Evolutionary conservation across 805 yeast species (phyloP).

Genomic region (Saccharomycopsis guyanensis): DNA sequence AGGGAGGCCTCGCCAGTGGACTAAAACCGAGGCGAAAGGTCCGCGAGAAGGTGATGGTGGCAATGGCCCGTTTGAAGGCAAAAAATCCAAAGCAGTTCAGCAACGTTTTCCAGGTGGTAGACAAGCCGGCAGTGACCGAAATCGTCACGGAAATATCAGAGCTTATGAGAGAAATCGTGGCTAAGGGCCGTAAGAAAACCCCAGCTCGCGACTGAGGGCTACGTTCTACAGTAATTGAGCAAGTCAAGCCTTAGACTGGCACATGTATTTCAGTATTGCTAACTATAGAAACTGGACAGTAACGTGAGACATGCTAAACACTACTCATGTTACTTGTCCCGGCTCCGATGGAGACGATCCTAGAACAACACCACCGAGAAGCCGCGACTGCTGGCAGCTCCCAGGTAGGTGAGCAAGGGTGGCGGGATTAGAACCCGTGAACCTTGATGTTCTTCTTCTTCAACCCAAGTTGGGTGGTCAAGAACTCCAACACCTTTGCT

Average conservation of each 20-base stretch:
- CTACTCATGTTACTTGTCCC: no score
- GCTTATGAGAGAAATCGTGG: not conserved
- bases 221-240: no score
- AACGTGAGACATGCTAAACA: no score
- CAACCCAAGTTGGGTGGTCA: slow-evolving; percentile 76
- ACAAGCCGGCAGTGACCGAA: not conserved
- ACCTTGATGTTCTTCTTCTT: slow-evolving; percentile 96
- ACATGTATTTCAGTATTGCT: no score
- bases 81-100: not conserved
- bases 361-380: no score
- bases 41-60: not conserved
- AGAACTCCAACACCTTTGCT: slow-evolving; percentile 88
- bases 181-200: not conserved
- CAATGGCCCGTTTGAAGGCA: not conserved
- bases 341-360: no score
- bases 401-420: no score
- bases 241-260: no score
- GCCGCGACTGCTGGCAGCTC: no score
- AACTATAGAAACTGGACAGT: no score
- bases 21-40: not conserved
- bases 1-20: no score
- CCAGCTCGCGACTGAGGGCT: no score
- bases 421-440: slow-evolving; percentile 97
- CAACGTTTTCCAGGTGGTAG: not conserved
- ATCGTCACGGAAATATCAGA: not conserved